A percentile compares a stretch with the other conserved stretches of the same genome.
Conservation (phyloP, 2,329 filamentous ascomycete species). For the Neopestalotiopsis sp. region DNA sequence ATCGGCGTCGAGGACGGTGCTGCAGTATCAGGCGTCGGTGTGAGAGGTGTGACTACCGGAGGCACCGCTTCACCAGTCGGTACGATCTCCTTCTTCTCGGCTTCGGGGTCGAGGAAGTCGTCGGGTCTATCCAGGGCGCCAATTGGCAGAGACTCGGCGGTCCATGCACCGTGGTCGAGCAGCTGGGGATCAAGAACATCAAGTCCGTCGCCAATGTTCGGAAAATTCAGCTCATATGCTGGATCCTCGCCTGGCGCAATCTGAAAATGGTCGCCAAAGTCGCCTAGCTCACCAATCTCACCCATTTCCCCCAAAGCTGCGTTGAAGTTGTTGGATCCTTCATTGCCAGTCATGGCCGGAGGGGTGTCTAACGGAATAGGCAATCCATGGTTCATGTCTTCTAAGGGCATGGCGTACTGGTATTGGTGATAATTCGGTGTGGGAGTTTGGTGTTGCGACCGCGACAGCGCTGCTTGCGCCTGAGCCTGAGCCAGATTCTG, state of each 20-base stretch:
- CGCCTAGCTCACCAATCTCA: not conserved
- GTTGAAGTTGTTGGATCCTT: not conserved
- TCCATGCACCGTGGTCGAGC: not conserved
- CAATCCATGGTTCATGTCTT: not conserved
- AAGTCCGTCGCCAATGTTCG: not conserved
- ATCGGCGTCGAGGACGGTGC: not conserved
- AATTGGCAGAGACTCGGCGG: not conserved
- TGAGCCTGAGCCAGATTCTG: not conserved
- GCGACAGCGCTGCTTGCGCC: not conserved
- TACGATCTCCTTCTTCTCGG: not conserved
- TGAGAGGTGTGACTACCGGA: not conserved
- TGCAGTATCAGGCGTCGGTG: not conserved
- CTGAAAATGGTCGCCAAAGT: conserved; percentile 6
- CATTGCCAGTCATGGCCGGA: not conserved
- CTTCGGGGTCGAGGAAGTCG: not conserved
- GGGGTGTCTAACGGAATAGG: not conserved
- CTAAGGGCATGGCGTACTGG: not conserved
- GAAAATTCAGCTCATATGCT: conserved; percentile 8
- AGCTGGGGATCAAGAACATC: not conserved
- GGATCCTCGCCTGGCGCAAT: not conserved
- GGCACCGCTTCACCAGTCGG: not conserved
- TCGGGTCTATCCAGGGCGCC: not conserved
- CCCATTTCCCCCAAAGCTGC: not conserved
- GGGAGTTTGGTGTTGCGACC: not conserved
- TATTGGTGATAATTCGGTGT: not conserved